Evolutionary conservation across 768 basidiomycete genomes (phyloP).

Genomic region (Mycena kentingensis): DNA sequence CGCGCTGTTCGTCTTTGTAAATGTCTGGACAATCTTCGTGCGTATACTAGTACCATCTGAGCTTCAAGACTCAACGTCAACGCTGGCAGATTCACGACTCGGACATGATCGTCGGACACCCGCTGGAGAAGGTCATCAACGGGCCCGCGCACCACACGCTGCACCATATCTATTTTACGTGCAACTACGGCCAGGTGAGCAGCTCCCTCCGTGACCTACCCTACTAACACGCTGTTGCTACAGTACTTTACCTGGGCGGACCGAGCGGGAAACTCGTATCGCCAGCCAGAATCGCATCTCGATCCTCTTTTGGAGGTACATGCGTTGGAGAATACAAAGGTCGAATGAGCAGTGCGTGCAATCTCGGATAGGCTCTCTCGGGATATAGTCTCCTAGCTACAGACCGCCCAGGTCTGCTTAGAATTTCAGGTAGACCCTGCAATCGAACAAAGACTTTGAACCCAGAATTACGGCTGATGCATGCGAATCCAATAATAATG

Average conservation of each 20-base stretch:
- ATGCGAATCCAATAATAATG: too few species aligned
- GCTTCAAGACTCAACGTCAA: neutral
- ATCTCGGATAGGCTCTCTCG: too few species aligned
- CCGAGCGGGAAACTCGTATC: slow-evolving; percentile 78
- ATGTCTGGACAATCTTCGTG: slow-evolving; percentile 91
- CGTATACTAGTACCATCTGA: slow-evolving; percentile 32
- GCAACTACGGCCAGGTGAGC: slow-evolving; percentile 88
- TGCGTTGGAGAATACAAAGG: too few species aligned
- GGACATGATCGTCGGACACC: slow-evolving; percentile 93
- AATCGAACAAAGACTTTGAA: too few species aligned
- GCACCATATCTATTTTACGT: slow-evolving; percentile 94
- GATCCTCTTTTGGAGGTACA: slow-evolving; percentile 89
- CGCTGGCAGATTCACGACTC: slow-evolving; percentile 87
- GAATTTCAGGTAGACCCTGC: too few species aligned
- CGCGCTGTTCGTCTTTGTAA: slow-evolving; percentile 83
- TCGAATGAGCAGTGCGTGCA: too few species aligned
- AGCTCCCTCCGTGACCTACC: slow-evolving; percentile 4
- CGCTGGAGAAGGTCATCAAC: slow-evolving; percentile 87
- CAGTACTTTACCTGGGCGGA: slow-evolving; percentile 98
- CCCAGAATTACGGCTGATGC: too few species aligned
- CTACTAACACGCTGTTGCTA: slow-evolving; percentile 17
- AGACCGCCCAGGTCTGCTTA: too few species aligned
- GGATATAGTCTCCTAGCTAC: too few species aligned
- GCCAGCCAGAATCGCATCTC: slow-evolving; percentile 76
- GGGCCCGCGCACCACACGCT: slow-evolving; percentile 96